Conservation (phyloP, 2,329 filamentous ascomycete species). For the Cladophialophora carrionii region DNA sequence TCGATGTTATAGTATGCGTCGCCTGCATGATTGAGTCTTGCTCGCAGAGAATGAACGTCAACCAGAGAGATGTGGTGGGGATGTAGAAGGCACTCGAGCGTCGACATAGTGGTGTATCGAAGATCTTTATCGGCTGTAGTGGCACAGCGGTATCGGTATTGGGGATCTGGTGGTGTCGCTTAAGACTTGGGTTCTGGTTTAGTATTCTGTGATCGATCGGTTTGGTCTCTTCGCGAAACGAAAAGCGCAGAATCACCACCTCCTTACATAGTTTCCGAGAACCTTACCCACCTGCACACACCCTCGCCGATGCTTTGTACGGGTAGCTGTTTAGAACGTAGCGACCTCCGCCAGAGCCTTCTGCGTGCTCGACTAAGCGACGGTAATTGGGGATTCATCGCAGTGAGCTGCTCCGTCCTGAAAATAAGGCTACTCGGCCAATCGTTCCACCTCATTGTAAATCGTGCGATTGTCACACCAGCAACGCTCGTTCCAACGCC, state of each 20-base stretch:
- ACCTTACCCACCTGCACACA: neutral
- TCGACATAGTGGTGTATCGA: constrained; percentile 9
- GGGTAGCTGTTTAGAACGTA: neutral
- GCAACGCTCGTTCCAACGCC: neutral
- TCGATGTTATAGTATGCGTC: constrained; percentile 27
- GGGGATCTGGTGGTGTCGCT: no score
- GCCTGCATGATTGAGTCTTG: constrained; percentile 21
- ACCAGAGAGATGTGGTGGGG: constrained; percentile 28
- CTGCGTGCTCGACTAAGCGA: neutral
- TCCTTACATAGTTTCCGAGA: neutral
- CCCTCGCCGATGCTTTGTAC: neutral
- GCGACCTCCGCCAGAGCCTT: neutral
- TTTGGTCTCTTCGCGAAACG: neutral
- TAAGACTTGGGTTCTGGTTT: neutral
- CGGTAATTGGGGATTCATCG: neutral
- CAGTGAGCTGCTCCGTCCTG: neutral
- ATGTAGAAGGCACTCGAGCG: constrained; percentile 16
- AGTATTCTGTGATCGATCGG: neutral
- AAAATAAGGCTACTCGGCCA: neutral
- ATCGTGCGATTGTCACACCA: constrained; percentile 6
- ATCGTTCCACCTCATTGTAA: neutral
- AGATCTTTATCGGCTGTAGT: neutral
- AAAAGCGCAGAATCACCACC: neutral
- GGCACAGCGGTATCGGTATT: neutral
- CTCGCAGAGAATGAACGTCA: constrained; percentile 24